Base-by-base conservation (phyloP, 2,329 filamentous ascomycete genomes). In the Xylariaceae sp. region DNA sequence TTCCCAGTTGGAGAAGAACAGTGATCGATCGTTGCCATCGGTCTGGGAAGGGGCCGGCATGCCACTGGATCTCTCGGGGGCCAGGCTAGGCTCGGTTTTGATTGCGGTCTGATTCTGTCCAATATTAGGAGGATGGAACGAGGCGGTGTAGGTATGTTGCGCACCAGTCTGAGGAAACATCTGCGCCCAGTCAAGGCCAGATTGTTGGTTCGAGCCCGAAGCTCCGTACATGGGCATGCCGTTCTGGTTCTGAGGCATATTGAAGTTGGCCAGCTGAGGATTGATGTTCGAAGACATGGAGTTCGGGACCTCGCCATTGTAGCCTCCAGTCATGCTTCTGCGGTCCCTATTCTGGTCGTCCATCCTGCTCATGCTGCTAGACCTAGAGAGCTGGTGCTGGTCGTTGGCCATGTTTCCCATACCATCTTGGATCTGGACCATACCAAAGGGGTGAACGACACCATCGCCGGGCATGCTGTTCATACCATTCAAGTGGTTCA, bases 131-230 rank as follows among this genome's bases (percentile, higher is more conserved):
- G 43, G 41, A 37, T 69, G 77, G 56, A 71, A 68, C 57, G 65
- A 65, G 67, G 74, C 71, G 63, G 75, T 72, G 63, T 75, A 78
- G 60, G 70, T 67, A 62, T 77, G 67, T 61, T 80, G 75, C 65
- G 75, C 70, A 72, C 77, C 78, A 66, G 78, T 62, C 66, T 80
- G 80, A 49, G 44, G 53, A 67, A 85, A 85, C 77, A 87, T 83
- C 58, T 81, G 74, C 54, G 80, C 73, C 82, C 82, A 87, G 64
- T 86, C 81, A 66, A 82, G 65, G 66, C 71, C 62, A 57, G 69
- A 66, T 63, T 73, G 68, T 62, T 78, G 75, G 59, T 71, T 70
- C 60, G 70, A 63, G 61, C 71, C 72, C 49, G 73, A 72, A 55
- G 65, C 67, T 53, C 65, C 68, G 58, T 77, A 77, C 66, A 77